Evolutionary conservation across 2,329 filamentous ascomycete species (phyloP).

Genomic region (Fusarium sp.): DNA sequence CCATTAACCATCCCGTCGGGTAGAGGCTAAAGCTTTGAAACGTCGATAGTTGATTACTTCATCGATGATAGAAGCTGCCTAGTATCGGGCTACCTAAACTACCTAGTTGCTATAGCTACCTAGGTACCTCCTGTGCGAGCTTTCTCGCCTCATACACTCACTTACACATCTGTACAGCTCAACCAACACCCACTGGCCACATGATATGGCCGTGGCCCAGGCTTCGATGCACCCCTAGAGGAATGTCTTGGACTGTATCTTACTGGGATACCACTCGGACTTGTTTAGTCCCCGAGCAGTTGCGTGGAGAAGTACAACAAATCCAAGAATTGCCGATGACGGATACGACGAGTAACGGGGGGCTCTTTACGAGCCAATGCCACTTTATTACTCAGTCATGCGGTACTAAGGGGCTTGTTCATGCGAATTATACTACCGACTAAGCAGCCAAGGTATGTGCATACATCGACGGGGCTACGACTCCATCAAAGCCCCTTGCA

Average conservation of each 20-base stretch:
- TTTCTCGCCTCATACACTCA: conserved; percentile 5
- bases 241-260: background rate
- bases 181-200: conserved; percentile 15
- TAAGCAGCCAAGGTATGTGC: background rate
- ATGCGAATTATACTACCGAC: conserved; percentile 1
- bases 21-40: conserved; percentile 12
- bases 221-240: conserved; percentile 8
- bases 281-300: conserved; percentile 7
- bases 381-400: conserved; percentile 23
- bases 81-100: conserved; percentile 4
- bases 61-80: background rate
- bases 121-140: background rate
- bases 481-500: conserved; percentile 22
- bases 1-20: conserved; percentile 33
- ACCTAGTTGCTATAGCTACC: conserved; percentile 6
- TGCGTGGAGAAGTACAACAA: conserved; percentile 22
- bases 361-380: conserved; percentile 18
- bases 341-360: conserved; percentile 4
- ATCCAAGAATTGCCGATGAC: conserved; percentile 22
- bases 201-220: conserved; percentile 4
- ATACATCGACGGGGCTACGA: conserved; percentile 5
- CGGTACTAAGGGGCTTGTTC: conserved; percentile 22
- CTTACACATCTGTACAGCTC: conserved; percentile 5
- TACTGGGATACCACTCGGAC: conserved; percentile 12
- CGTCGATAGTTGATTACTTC: conserved; percentile 3